Base-by-base conservation (phyloP, 768 basidiomycete species). In the Favolaschia claudopus region DNA sequence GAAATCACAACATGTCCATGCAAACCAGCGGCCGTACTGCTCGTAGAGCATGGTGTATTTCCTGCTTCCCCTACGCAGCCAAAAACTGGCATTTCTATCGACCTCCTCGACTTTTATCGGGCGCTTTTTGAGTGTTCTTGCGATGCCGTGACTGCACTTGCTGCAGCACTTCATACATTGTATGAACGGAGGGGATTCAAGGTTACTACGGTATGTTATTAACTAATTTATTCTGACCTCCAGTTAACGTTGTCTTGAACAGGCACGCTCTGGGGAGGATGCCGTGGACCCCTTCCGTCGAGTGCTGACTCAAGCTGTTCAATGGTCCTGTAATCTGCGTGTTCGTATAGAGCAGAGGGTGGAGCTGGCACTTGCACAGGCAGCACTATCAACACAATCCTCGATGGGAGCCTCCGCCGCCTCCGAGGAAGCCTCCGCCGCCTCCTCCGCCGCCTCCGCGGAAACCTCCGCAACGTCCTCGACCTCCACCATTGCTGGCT, bases 201-300 rank as follows among this genome's bases (percentile, higher is more conserved):
- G 1, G 24, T 67, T 4, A 20, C 58, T 0, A 59, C 70, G 46
- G 20, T 28, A 4, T 46, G 65, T 45, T 69, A 73, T 58, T 47
- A 45, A 20, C 10, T 17, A 19, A 34, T 45, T 29, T 20, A 22
- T 15, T n/a, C 15, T 38, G 20, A 33, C 20, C 34, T 32, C 15
- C 25, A 17, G n/a, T n/a, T n/a, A n/a, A n/a, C n/a, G n/a, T n/a
- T n/a, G n/a, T n/a, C n/a, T n/a, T 14, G 33, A 38, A 5, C 24
- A 40, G 19, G 50, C 10, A 24, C 47, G 2, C 33, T 47, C 28
- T 44, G 77, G 76, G 69, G 70, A 0, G n/a, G n/a, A n/a, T n/a
- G 57, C 63, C 1, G 34, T 47, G 6, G 73, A 77, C 17, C 70
- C 76, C 0, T 78, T 77, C 52, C 64, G 70, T 0, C 60, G 58